These are phyloP conservation scores for Boletus sp. DNA, from an alignment of 768 basidiomycete genomes.

Conservation along the genomic window DNA sequence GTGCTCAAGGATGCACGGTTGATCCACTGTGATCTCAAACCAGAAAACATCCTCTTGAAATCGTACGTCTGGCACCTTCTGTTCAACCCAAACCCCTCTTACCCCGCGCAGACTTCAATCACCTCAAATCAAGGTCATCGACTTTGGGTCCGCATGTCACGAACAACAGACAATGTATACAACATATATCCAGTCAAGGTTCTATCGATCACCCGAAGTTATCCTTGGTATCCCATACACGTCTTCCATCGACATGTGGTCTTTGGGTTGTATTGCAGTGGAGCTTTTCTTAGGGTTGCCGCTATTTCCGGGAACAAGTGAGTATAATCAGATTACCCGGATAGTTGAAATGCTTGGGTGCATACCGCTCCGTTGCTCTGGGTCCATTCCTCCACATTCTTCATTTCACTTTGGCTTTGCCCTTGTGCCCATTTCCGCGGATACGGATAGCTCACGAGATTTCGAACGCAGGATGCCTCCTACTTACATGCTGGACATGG, in stretches of 20 bases:
- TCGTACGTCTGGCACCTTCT: constrained; percentile 51
- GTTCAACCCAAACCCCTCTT: not conserved
- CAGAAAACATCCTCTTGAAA: constrained; percentile 96
- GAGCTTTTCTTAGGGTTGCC: constrained; percentile 96
- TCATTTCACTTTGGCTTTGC: not conserved
- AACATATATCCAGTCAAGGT: constrained; percentile 98
- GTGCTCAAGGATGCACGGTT: constrained; percentile 93
- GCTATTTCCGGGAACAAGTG: constrained; percentile 97
- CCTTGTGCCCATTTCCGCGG: not conserved
- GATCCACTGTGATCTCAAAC: constrained; percentile 98
- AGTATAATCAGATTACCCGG: constrained; percentile 96
- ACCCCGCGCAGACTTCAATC: constrained; percentile 72
- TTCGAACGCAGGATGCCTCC: constrained; percentile 59
- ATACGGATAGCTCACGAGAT: not conserved
- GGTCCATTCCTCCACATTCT: not conserved
- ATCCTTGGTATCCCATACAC: constrained; percentile 93
- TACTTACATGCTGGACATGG: too few species aligned
- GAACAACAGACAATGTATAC: constrained; percentile 99
- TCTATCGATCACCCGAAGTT: constrained; percentile 98
- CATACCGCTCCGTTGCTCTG: constrained; percentile 29
- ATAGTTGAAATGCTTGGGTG: constrained; percentile 99
- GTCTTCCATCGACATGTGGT: constrained; percentile 99
- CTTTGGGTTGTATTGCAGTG: constrained; percentile 95
- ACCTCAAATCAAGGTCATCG: constrained; percentile 98
- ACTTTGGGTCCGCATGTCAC: constrained; percentile 98